Conservation (phyloP, 495 filamentous ascomycete genomes). For the Talaromyces ruber region DNA sequence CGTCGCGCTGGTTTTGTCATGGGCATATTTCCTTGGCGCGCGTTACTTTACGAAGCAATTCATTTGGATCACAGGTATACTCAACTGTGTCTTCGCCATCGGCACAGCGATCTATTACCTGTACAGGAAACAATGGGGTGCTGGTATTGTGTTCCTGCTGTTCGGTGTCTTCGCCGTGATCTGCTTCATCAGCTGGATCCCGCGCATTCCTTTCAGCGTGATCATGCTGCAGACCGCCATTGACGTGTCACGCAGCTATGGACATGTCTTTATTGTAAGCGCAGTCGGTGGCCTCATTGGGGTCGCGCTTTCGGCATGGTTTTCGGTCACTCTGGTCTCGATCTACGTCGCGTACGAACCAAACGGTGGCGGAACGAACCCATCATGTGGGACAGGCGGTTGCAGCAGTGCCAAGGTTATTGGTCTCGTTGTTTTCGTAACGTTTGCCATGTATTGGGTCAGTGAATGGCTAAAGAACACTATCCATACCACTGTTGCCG, state of each 20-base stretch:
- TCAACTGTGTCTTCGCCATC: conserved; percentile 59
- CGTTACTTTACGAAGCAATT: conserved; percentile 81
- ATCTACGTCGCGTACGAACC: conserved; percentile 81
- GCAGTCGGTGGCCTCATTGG: conserved; percentile 68
- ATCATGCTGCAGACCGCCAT: conserved; percentile 84
- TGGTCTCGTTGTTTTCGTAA: conserved; percentile 76
- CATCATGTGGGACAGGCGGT: conserved; percentile 61
- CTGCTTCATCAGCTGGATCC: conserved; percentile 76
- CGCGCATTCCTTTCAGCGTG: conserved; percentile 79
- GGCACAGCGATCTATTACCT: conserved; percentile 64
- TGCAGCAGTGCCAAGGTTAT: conserved; percentile 72
- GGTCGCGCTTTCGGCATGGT: conserved; percentile 63
- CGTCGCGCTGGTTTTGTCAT: conserved; percentile 65
- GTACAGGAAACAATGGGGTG: conserved; percentile 59
- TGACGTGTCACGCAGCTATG: conserved; percentile 73
- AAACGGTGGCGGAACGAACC: conserved; percentile 32
- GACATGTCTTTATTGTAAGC: conserved; percentile 81
- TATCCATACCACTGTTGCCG: conserved; percentile 78
- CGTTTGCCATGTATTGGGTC: conserved; percentile 88
- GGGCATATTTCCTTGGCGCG: conserved; percentile 65
- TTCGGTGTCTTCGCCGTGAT: conserved; percentile 75
- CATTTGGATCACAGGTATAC: conserved; percentile 75
- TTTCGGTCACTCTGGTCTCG: conserved; percentile 48
- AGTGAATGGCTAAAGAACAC: conserved; percentile 88
- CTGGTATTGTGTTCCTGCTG: conserved; percentile 77